Conservation (phyloP, 371 early-diverging fungal genomes). For the Mucor irregularis region DNA sequence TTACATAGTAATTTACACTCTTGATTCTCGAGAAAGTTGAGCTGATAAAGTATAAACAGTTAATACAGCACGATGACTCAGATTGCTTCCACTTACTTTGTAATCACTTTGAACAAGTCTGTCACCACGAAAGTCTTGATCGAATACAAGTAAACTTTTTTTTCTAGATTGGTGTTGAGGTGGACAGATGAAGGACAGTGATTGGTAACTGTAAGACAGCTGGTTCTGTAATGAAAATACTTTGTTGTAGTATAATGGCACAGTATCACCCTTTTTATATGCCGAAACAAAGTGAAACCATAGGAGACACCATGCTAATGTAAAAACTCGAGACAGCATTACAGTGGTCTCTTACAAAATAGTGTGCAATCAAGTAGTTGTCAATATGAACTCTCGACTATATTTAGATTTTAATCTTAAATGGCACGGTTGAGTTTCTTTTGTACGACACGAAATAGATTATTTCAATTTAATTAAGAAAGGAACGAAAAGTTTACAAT, state of each 20-base stretch:
- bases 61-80: not conserved
- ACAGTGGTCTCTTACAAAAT: too few species aligned
- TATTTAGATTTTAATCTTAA: too few species aligned
- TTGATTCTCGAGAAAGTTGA: constrained; percentile 30
- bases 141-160: constrained; percentile 31
- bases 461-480: too few species aligned
- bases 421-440: too few species aligned
- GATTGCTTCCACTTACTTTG: constrained; percentile 35
- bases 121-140: constrained; percentile 44
- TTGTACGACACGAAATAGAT: too few species aligned
- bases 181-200: constrained; percentile 41
- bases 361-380: too few species aligned
- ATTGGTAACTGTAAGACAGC: constrained; percentile 32
- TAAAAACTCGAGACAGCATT: not conserved
- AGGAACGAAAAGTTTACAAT: too few species aligned
- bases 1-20: constrained; percentile 46
- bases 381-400: not conserved
- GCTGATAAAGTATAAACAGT: constrained; percentile 12
- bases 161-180: constrained; percentile 15
- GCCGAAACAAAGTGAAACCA: not conserved
- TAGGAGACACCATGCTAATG: not conserved
- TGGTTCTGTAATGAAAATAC: constrained; percentile 42
- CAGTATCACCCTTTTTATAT: constrained; percentile 32
- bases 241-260: constrained; percentile 45
- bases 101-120: constrained; percentile 39